These are phyloP conservation scores for Rhododendron kiyosumense DNA, from an alignment of 148 eudicot species.

Conservation along the genomic window DNA sequence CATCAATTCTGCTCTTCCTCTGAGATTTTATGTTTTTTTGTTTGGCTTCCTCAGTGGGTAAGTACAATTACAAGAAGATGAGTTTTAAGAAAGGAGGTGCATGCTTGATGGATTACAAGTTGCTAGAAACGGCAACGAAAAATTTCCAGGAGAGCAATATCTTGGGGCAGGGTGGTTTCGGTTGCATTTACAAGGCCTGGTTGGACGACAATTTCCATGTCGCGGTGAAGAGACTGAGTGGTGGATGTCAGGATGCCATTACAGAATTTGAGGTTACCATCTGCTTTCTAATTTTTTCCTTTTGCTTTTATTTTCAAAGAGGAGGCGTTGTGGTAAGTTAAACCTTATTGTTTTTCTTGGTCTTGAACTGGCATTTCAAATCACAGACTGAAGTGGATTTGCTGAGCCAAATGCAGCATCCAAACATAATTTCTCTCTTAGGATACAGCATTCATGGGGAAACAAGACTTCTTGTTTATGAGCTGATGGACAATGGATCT, in stretches of 20 bases:
- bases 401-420: slow-evolving; percentile 55
- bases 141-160: slow-evolving; percentile 43
- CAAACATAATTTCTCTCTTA: slow-evolving; percentile 46
- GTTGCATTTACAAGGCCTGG: slow-evolving; percentile 52
- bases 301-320: background rate
- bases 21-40: slow-evolving; percentile 9
- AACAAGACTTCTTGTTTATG: slow-evolving; percentile 49
- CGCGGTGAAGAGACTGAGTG: slow-evolving; percentile 53
- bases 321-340: background rate
- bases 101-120: slow-evolving; percentile 42
- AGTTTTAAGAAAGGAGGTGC: slow-evolving; percentile 26
- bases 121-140: slow-evolving; percentile 46
- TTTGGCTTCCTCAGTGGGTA: slow-evolving; percentile 25
- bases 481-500: slow-evolving; percentile 58
- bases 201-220: slow-evolving; percentile 35
- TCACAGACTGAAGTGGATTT: slow-evolving; percentile 57
- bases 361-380: slow-evolving; percentile 11
- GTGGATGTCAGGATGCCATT: slow-evolving; percentile 42
- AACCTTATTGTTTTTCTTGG: background rate
- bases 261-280: slow-evolving; percentile 55
- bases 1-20: background rate
- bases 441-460: slow-evolving; percentile 62
- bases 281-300: background rate
- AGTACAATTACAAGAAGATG: slow-evolving; percentile 26
- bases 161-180: slow-evolving; percentile 58